These are phyloP conservation scores for Trichoderma aggressivum DNA, from an alignment of 2,329 filamentous ascomycete genomes.

Conservation along the genomic window DNA sequence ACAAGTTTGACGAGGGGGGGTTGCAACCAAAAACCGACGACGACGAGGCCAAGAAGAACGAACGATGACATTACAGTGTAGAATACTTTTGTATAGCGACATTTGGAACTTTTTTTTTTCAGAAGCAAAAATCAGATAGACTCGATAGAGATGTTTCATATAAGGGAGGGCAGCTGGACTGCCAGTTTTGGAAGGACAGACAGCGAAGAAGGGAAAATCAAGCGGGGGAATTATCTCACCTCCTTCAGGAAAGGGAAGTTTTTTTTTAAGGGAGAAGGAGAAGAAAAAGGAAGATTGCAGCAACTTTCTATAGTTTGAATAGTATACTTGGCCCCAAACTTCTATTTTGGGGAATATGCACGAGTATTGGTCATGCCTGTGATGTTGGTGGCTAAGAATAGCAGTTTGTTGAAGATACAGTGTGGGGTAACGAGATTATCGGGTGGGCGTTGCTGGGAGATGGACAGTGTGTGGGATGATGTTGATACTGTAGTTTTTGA, in stretches of 20 bases:
- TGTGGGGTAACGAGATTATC: not conserved
- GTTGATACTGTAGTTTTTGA: not conserved
- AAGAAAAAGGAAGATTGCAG: not conserved
- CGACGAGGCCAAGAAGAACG: not conserved
- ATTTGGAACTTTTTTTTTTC: not conserved
- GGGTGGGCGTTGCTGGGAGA: not conserved
- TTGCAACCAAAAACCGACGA: not conserved
- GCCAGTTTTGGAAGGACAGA: not conserved
- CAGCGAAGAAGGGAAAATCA: not conserved
- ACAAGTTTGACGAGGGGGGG: not conserved
- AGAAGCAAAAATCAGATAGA: not conserved
- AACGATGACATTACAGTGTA: not conserved
- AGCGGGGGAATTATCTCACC: not conserved
- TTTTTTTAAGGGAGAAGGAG: not conserved
- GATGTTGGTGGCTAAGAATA: not conserved
- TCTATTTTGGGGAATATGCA: not conserved
- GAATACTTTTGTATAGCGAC: conserved; percentile 13
- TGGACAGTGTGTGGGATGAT: not conserved
- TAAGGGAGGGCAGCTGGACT: conserved; percentile 17
- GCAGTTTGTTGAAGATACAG: not conserved
- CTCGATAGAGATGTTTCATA: conserved; percentile 1
- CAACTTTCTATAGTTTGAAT: not conserved
- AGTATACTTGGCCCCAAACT: not conserved
- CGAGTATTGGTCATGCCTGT: not conserved
- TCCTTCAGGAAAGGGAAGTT: not conserved